Conservation (phyloP, 2,329 filamentous ascomycete species). For the Trichoderma cornu-damae region DNA sequence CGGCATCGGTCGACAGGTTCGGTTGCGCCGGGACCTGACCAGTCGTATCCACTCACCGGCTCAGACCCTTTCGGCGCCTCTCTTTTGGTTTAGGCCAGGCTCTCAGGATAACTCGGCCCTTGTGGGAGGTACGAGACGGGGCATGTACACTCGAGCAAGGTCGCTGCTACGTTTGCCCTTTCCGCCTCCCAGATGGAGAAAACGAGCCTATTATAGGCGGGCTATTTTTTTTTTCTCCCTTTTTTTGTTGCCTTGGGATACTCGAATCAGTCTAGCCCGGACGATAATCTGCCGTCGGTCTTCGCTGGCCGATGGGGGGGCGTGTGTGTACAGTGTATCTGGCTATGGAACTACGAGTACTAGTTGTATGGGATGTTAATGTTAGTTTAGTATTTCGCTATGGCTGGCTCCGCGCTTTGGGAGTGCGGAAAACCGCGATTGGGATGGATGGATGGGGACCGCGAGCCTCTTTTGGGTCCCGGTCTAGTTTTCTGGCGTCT, state of each 20-base stretch:
- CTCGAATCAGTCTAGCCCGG: constrained; percentile 9
- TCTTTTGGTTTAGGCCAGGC: constrained; percentile 3
- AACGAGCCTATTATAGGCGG: too few species aligned
- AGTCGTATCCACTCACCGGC: constrained; percentile 12
- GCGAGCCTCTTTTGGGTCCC: neutral
- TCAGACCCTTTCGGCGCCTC: constrained; percentile 6
- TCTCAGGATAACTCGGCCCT: constrained; percentile 10
- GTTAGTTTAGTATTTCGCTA: neutral
- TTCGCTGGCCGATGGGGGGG: constrained; percentile 17
- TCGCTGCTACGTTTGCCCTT: neutral
- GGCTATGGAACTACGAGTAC: too few species aligned
- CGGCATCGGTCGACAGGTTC: constrained; percentile 17
- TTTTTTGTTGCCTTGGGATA: too few species aligned
- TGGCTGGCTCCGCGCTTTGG: neutral
- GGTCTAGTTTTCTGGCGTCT: constrained; percentile 6
- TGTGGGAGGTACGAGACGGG: neutral
- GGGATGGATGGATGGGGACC: constrained; percentile 15
- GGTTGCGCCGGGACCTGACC: constrained; percentile 17
- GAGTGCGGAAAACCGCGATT: constrained; percentile 2
- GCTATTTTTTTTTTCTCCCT: too few species aligned
- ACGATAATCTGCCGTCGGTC: constrained; percentile 17
- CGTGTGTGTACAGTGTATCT: constrained; percentile 1
- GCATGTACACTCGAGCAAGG: neutral
- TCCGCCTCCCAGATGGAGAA: neutral
- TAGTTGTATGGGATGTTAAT: too few species aligned